A percentile compares a stretch with the other conserved stretches of the same genome.
Evolutionary conservation across 2,329 filamentous ascomycete genomes (phyloP).

Genomic region (Knoxdaviesia capensis): DNA sequence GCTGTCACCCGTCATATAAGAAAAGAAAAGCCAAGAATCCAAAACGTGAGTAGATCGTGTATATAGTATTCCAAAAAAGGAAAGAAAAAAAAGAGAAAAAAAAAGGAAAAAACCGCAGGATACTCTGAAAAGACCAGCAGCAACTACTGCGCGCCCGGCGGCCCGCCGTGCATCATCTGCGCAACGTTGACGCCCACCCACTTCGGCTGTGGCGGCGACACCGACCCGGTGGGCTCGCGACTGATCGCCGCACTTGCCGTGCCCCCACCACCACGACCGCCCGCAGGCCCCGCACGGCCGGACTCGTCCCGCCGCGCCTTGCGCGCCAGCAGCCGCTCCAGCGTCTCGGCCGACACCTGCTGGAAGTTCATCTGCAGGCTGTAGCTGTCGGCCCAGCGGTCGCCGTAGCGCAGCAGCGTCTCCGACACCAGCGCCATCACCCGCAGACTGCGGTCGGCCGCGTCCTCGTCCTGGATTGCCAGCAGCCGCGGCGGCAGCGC

Average conservation of each 20-base stretch:
- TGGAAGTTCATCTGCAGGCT: conserved; percentile 34
- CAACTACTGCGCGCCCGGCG: neutral
- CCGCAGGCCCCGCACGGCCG: too few species aligned
- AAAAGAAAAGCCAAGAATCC: too few species aligned
- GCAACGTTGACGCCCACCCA: conserved; percentile 25
- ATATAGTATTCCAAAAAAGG: too few species aligned
- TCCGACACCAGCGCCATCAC: conserved; percentile 33
- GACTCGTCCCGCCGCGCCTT: conserved; percentile 11
- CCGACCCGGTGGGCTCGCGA: too few species aligned
- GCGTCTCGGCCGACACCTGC: conserved; percentile 21
- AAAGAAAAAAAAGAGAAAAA: neutral
- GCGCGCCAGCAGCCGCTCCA: conserved; percentile 21
- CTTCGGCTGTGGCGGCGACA: conserved; percentile 7
- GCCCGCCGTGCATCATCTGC: conserved; percentile 18
- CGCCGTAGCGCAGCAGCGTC: conserved; percentile 33
- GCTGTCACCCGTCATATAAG: too few species aligned
- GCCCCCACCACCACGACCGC: too few species aligned
- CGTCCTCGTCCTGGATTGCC: conserved; percentile 20
- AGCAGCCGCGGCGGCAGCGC: conserved; percentile 27
- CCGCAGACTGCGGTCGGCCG: conserved; percentile 32
- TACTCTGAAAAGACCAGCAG: neutral
- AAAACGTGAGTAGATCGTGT: too few species aligned
- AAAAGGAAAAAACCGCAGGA: neutral
- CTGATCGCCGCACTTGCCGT: too few species aligned
- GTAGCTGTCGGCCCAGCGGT: conserved; percentile 36